A percentile compares a stretch with the other conserved stretches of the same genome.
Evolutionary conservation across 352 stramenopile species (phyloP).

Genomic region (Phytopythium oedochilum): DNA sequence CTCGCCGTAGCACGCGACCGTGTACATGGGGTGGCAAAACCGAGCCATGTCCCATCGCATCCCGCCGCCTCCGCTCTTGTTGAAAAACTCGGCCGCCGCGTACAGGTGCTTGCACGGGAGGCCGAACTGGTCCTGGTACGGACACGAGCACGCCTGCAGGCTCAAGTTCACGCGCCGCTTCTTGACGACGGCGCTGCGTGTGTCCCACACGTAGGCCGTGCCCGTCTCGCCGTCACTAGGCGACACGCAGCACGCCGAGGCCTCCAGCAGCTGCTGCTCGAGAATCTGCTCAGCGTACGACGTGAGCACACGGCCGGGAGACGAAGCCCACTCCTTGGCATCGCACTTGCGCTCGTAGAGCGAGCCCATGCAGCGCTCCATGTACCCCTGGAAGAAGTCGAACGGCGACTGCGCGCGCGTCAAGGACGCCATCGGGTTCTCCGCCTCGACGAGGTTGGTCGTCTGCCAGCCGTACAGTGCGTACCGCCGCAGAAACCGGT

Average conservation of each 20-base stretch:
- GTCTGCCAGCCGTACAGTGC: conserved; percentile 35
- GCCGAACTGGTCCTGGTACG: conserved; percentile 25
- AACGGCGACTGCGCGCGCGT: conserved; percentile 25
- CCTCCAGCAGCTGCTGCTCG: conserved; percentile 23
- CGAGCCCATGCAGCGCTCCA: conserved; percentile 36
- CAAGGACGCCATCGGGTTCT: conserved; percentile 14
- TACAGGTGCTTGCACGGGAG: conserved; percentile 39
- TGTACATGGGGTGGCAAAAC: conserved; percentile 29
- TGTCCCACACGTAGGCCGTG: conserved; percentile 34
- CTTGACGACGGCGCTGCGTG: conserved; percentile 17
- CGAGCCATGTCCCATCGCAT: conserved; percentile 23
- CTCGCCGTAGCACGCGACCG: conserved; percentile 20
- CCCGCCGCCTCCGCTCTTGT: conserved; percentile 18
- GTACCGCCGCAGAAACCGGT: conserved; percentile 29
- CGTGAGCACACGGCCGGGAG: conserved; percentile 17
- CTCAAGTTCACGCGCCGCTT: conserved; percentile 37
- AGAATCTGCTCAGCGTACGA: conserved; percentile 29
- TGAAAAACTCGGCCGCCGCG: conserved; percentile 31
- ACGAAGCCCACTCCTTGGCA: conserved; percentile 20
- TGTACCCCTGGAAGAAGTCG: conserved; percentile 42
- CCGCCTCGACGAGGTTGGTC: conserved; percentile 16
- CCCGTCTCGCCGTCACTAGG: conserved; percentile 33
- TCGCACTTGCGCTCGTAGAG: conserved; percentile 39
- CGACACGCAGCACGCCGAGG: conserved; percentile 27
- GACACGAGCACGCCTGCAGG: conserved; percentile 24